phyloP scores from a whole-genome alignment of 2,329 filamentous ascomycete genomes.

The Lachnellula arida region DNA sequence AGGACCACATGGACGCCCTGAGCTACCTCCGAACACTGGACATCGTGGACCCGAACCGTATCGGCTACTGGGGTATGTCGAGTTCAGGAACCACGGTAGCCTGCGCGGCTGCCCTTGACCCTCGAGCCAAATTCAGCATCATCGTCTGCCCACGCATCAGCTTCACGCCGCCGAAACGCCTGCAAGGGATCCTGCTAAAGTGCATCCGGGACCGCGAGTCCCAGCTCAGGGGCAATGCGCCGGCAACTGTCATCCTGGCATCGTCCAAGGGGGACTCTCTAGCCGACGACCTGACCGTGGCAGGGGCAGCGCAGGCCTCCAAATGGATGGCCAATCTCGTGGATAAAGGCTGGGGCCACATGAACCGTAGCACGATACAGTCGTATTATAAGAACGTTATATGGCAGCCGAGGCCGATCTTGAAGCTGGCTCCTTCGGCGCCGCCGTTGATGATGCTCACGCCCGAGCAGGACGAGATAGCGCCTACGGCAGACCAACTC shows the following conservation, averaged over 20 bases:
- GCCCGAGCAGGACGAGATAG: conserved; percentile 6
- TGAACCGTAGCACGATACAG: conserved; percentile 1
- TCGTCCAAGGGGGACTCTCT: too few relatives aligned
- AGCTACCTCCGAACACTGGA: conserved; percentile 30
- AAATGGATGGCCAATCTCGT: too few relatives aligned
- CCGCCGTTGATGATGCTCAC: conserved; percentile 6
- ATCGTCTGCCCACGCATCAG: conserved; percentile 20
- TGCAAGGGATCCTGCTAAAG: conserved; percentile 27
- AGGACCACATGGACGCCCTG: conserved; percentile 36
- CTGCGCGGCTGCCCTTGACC: conserved; percentile 36
- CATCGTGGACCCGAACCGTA: conserved; percentile 30
- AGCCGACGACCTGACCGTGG: too few relatives aligned
- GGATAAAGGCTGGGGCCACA: too few relatives aligned
- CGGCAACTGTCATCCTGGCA: conserved; percentile 9
- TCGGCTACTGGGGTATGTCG: conserved; percentile 36
- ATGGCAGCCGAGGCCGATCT: conserved; percentile 3
- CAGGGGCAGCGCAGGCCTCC: too few relatives aligned
- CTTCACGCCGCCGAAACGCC: background rate
- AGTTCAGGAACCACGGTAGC: conserved; percentile 36
- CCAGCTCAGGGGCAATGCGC: conserved; percentile 35
- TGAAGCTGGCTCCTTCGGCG: background rate
- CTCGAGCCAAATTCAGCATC: conserved; percentile 34
- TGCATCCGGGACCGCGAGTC: conserved; percentile 37
- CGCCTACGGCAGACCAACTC: background rate
- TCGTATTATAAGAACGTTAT: conserved; percentile 1